Conservation (phyloP, 306 rosid genomes). For the Dalbergia cochinchinensis region DNA sequence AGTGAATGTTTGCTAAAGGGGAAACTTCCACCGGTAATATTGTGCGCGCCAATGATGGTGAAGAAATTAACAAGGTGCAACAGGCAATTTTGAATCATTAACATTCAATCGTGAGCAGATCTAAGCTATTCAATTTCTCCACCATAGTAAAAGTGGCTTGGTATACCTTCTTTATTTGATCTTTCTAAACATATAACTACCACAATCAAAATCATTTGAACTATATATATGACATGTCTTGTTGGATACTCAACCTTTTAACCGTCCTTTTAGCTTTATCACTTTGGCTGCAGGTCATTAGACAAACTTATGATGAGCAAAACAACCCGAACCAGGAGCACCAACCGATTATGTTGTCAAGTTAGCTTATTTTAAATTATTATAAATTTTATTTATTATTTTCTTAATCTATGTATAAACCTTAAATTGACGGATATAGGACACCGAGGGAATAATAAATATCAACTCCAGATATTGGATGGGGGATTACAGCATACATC, state of each 20-base stretch:
- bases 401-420: too few species aligned
- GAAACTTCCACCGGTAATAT: not conserved
- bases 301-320: not conserved
- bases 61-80: not conserved
- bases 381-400: too few species aligned
- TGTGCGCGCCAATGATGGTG: not conserved
- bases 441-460: too few species aligned
- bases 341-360: not conserved
- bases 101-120: not conserved
- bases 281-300: not conserved
- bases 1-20: not conserved
- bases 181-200: not conserved
- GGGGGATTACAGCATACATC: too few species aligned
- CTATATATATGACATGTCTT: not conserved
- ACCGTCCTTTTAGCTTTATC: not conserved
- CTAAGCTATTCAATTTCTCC: not conserved
- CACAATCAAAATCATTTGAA: not conserved
- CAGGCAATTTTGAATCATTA: not conserved
- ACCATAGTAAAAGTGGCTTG: not conserved
- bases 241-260: conserved; percentile 10
- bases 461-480: too few species aligned
- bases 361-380: too few species aligned
- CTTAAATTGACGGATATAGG: too few species aligned
- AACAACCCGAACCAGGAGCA: not conserved
- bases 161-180: not conserved